phyloP scores from a whole-genome alignment of 176 grass and related monocot species.

The Phyllostachys edulis region DNA sequence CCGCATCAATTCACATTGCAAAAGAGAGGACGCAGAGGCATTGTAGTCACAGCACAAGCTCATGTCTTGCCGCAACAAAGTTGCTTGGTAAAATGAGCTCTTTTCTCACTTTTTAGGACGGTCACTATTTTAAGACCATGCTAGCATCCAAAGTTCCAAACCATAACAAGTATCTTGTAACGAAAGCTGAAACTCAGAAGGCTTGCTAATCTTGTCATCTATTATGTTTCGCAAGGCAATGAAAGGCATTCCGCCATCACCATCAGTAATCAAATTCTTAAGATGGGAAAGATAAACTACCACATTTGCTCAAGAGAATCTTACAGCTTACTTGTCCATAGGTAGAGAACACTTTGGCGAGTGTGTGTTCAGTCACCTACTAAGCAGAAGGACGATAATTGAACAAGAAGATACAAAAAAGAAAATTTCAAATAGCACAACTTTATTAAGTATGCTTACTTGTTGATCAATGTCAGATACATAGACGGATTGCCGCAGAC shows the following conservation, averaged over 20 bases:
- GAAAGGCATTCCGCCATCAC: background rate
- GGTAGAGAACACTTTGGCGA: conserved; percentile 66
- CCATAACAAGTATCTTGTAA: background rate
- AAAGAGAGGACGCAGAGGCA: background rate
- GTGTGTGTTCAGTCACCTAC: conserved; percentile 37
- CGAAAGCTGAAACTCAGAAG: background rate
- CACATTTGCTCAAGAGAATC: conserved; percentile 20
- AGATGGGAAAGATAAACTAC: background rate
- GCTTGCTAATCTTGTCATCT: background rate
- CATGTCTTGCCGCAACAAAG: background rate
- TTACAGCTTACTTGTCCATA: conserved; percentile 77
- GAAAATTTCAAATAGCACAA: background rate
- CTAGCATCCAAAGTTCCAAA: background rate
- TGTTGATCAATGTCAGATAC: conserved; percentile 94
- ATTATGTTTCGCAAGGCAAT: background rate
- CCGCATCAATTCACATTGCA: background rate
- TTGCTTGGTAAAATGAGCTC: background rate
- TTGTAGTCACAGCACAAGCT: background rate
- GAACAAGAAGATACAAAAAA: conserved; percentile 8
- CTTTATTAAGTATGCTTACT: conserved; percentile 41
- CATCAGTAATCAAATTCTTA: background rate
- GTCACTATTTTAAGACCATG: background rate
- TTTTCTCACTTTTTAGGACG: background rate
- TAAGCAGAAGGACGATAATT: conserved; percentile 25
- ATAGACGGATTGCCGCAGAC: conserved; percentile 74